Percentiles rank a stretch among this genome's conserved stretches.
Evolutionary conservation across 306 rosid species (phyloP).

Genomic region (Casuarina glauca): DNA sequence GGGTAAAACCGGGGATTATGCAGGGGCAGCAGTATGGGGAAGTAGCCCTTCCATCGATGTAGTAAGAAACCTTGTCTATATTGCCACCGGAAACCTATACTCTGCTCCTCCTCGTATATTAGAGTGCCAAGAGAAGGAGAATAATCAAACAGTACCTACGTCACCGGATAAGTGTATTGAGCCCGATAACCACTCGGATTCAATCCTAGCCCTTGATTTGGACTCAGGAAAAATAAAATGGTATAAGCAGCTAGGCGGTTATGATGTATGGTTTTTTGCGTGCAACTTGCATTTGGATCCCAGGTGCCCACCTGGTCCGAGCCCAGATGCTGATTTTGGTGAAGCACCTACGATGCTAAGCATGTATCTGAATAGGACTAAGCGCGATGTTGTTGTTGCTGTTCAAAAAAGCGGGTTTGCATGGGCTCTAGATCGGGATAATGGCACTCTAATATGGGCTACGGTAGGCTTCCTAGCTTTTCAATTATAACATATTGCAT

Average conservation of each 20-base stretch:
- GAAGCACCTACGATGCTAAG: constrained; percentile 64
- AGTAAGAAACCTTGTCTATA: constrained; percentile 40
- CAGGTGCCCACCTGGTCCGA: constrained; percentile 55
- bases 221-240: constrained; percentile 50
- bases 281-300: constrained; percentile 42
- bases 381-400: constrained; percentile 51
- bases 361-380: constrained; percentile 25
- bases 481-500: no score
- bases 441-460: constrained; percentile 48
- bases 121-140: constrained; percentile 51
- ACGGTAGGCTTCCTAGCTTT: constrained; percentile 29
- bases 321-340: constrained; percentile 58
- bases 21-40: constrained; percentile 76
- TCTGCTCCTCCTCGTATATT: constrained; percentile 40
- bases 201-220: constrained; percentile 66
- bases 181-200: constrained; percentile 54
- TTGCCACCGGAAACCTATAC: constrained; percentile 65
- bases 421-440: constrained; percentile 60
- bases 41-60: constrained; percentile 72
- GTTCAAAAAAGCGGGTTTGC: constrained; percentile 69
- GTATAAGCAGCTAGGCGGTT: constrained; percentile 68
- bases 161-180: constrained; percentile 50
- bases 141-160: constrained; percentile 44
- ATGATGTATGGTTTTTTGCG: constrained; percentile 63
- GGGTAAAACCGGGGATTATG: constrained; percentile 32